phyloP scores from a whole-genome alignment of 2,329 filamentous ascomycete genomes.

The Penicillium palitans region DNA sequence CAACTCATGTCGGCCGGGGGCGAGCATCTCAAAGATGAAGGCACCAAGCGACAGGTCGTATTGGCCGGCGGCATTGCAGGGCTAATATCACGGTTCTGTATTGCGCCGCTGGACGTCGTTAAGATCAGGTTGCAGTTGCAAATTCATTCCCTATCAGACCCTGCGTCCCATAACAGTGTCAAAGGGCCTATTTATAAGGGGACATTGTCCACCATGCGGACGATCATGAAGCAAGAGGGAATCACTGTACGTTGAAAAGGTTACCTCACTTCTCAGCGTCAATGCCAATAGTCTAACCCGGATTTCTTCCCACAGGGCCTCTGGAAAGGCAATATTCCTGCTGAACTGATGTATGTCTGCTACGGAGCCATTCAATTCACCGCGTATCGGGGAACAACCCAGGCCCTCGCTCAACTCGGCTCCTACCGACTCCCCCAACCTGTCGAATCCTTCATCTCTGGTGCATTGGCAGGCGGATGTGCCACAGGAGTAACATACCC shows the following conservation, averaged over 20 bases:
- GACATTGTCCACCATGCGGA: slow-evolving; percentile 70
- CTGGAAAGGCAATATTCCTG: slow-evolving; percentile 98
- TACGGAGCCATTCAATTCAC: slow-evolving; percentile 91
- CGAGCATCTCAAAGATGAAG: slow-evolving; percentile 70
- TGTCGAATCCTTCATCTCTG: slow-evolving; percentile 78
- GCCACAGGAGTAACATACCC: slow-evolving; percentile 88
- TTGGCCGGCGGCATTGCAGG: slow-evolving; percentile 72
- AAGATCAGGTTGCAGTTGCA: slow-evolving; percentile 98
- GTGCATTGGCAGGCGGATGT: slow-evolving; percentile 76
- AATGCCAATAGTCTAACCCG: background rate
- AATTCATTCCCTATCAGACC: slow-evolving; percentile 77
- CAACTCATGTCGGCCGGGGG: slow-evolving; percentile 64
- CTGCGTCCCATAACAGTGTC: slow-evolving; percentile 57
- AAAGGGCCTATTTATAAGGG: slow-evolving; percentile 63
- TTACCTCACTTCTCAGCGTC: background rate
- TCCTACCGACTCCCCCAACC: slow-evolving; percentile 59
- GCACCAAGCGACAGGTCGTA: slow-evolving; percentile 66
- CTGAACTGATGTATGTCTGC: slow-evolving; percentile 88
- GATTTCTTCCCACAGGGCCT: slow-evolving; percentile 54
- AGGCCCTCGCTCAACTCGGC: slow-evolving; percentile 61
- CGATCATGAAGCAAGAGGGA: slow-evolving; percentile 79
- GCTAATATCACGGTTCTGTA: slow-evolving; percentile 89
- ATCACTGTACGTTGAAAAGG: slow-evolving; percentile 56
- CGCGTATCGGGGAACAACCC: slow-evolving; percentile 73
- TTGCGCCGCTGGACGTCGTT: slow-evolving; percentile 93